Conservation (phyloP, 2,329 filamentous ascomycete genomes). For the Aulographum hederae region DNA sequence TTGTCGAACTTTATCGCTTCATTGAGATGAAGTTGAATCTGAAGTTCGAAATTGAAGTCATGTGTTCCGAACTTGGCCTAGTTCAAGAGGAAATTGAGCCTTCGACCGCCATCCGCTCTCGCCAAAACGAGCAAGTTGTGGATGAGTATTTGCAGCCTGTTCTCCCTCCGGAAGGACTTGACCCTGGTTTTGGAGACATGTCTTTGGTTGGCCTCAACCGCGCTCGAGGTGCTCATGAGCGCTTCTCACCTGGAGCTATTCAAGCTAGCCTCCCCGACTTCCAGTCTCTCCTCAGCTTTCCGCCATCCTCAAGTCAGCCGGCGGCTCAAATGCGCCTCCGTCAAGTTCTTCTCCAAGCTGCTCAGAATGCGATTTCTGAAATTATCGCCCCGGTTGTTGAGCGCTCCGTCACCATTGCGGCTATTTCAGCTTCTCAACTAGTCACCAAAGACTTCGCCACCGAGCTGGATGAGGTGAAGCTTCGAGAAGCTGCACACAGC, state of each 20-base stretch:
- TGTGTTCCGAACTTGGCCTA: constrained; percentile 83
- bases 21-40: constrained; percentile 89
- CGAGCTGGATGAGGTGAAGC: constrained; percentile 72
- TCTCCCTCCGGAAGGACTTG: constrained; percentile 42
- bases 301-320: constrained; percentile 55
- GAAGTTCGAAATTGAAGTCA: constrained; percentile 95
- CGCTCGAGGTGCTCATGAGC: constrained; percentile 43
- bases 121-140: constrained; percentile 44
- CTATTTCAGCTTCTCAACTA: constrained; percentile 89
- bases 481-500: constrained; percentile 72
- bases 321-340: constrained; percentile 48
- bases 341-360: constrained; percentile 65
- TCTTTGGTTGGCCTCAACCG: constrained; percentile 43
- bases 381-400: constrained; percentile 97
- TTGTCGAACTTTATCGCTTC: constrained; percentile 86
- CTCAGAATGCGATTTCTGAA: constrained; percentile 79
- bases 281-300: constrained; percentile 59
- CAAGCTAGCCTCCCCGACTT: constrained; percentile 72
- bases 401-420: constrained; percentile 90
- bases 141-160: constrained; percentile 35
- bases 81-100: constrained; percentile 86
- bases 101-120: constrained; percentile 64
- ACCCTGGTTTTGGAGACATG: constrained; percentile 55
- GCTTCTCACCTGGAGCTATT: constrained; percentile 61
- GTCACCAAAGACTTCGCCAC: constrained; percentile 93